A percentile compares a stretch with the other conserved stretches of the same genome.
These are phyloP conservation scores for Lactifluus pinguis DNA, from an alignment of 768 basidiomycete species.

Conservation along the genomic window DNA sequence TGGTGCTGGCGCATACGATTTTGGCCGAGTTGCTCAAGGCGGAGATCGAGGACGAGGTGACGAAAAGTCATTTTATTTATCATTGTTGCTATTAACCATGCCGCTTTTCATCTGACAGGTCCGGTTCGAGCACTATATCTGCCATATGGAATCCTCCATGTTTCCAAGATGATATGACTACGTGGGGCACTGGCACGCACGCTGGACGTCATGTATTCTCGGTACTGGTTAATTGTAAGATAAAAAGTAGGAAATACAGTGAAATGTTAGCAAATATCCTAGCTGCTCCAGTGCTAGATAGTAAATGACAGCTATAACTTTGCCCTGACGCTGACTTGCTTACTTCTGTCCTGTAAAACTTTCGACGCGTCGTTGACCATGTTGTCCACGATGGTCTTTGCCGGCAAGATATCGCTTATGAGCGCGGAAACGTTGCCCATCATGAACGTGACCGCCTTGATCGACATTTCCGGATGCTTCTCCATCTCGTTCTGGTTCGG, in stretches of 20 bases:
- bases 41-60: constrained; percentile 5
- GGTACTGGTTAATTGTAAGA: background rate
- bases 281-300: background rate
- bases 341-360: constrained; percentile 35
- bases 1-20: constrained; percentile 1
- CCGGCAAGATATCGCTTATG: constrained; percentile 70
- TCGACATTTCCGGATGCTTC: constrained; percentile 72
- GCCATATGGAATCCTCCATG: constrained; percentile 5
- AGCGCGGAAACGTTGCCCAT: constrained; percentile 77
- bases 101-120: background rate
- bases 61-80: background rate
- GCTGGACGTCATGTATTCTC: no score
- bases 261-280: background rate
- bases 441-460: constrained; percentile 61
- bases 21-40: background rate
- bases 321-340: constrained; percentile 35
- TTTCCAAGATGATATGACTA: background rate
- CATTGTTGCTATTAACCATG: background rate
- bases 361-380: constrained; percentile 59
- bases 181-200: no score
- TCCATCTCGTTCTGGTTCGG: constrained; percentile 64
- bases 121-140: constrained; percentile 2
- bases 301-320: background rate
- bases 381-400: constrained; percentile 71
- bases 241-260: background rate